phyloP scores from a whole-genome alignment of 164 flowering plant genomes.

The Protea cynaroides region DNA sequence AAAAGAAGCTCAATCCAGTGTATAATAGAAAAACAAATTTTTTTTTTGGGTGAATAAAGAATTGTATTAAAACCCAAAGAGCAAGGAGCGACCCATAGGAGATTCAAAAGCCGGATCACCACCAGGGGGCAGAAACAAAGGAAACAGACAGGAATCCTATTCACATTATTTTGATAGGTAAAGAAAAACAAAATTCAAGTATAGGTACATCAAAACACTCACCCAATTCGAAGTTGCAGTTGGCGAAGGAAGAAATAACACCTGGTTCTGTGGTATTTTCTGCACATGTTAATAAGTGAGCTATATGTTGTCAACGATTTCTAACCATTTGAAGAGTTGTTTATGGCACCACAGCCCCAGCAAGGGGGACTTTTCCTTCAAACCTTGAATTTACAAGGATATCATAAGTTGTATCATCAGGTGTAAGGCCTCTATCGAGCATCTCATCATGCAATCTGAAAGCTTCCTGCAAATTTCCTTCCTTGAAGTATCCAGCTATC shows the following conservation, averaged over 20 bases:
- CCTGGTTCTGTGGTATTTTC: neutral
- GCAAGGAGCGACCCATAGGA: no score
- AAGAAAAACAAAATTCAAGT: no score
- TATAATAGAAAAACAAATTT: no score
- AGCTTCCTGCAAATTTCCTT: constrained; percentile 69
- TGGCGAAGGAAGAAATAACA: constrained; percentile 1
- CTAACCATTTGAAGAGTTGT: neutral
- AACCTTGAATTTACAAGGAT: constrained; percentile 50
- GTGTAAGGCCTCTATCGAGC: constrained; percentile 71
- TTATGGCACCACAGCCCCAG: constrained; percentile 3
- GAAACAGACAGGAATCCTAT: no score
- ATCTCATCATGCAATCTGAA: constrained; percentile 68
- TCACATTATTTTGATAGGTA: no score
- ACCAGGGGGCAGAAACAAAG: no score
- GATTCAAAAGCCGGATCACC: no score
- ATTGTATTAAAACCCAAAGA: no score
- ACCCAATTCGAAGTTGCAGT: neutral
- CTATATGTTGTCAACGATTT: neutral
- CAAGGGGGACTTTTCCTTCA: constrained; percentile 10
- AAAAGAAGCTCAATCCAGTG: neutral
- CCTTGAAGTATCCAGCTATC: constrained; percentile 59
- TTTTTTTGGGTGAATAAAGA: no score
- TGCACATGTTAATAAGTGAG: neutral
- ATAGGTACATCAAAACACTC: neutral
- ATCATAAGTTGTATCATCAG: constrained; percentile 60